A percentile compares a stretch with the other conserved stretches of the same genome.
phyloP scores from a whole-genome alignment of 2,329 filamentous ascomycete species.

The Zasmidium citrigriseum region DNA sequence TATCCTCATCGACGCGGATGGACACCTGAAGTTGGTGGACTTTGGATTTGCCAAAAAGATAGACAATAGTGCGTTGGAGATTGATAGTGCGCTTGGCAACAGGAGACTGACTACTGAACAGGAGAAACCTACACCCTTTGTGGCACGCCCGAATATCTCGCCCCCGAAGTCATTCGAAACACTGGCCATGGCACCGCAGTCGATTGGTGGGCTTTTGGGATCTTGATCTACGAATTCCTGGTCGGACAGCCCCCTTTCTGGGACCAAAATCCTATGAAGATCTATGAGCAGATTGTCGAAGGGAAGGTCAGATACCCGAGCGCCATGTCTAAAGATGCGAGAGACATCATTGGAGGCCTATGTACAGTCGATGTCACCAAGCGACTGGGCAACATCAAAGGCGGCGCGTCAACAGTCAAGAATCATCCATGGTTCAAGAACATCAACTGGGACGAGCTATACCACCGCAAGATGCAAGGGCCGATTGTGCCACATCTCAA shows the following conservation, averaged over 20 bases:
- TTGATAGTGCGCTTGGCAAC: not conserved
- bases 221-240: slow-evolving; percentile 80
- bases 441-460: slow-evolving; percentile 73
- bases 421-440: slow-evolving; percentile 72
- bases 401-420: slow-evolving; percentile 72
- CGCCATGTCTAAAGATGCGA: slow-evolving; percentile 66
- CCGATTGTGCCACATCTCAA: slow-evolving; percentile 76
- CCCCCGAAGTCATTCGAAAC: slow-evolving; percentile 81
- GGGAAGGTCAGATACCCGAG: slow-evolving; percentile 74
- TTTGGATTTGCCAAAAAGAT: slow-evolving; percentile 84
- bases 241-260: slow-evolving; percentile 85
- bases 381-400: slow-evolving; percentile 75
- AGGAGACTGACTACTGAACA: slow-evolving; percentile 30
- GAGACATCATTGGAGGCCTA: slow-evolving; percentile 73
- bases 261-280: slow-evolving; percentile 84
- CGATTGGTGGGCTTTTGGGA: slow-evolving; percentile 86
- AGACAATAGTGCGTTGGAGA: slow-evolving; percentile 52
- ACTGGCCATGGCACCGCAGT: slow-evolving; percentile 73
- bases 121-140: slow-evolving; percentile 80
- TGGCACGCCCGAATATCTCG: slow-evolving; percentile 81
- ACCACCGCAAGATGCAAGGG: slow-evolving; percentile 63
- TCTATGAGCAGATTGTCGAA: slow-evolving; percentile 80
- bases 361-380: slow-evolving; percentile 79
- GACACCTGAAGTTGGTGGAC: slow-evolving; percentile 80
- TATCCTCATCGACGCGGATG: slow-evolving; percentile 72